These are phyloP conservation scores for Erysimum pusillum DNA, from an alignment of 441 rosid genomes.

Conservation along the genomic window DNA sequence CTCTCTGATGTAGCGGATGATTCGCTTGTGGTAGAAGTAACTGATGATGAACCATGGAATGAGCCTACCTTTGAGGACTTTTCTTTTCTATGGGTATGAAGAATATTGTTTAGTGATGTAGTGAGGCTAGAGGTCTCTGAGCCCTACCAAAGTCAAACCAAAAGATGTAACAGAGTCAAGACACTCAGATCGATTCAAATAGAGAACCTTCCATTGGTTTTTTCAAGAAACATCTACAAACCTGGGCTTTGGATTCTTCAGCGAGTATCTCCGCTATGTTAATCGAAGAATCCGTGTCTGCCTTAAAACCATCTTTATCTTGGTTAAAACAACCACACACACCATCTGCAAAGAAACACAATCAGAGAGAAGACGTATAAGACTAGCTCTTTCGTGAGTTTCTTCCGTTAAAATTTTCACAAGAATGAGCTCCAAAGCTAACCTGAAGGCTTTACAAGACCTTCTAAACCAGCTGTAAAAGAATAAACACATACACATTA, in stretches of 20 bases:
- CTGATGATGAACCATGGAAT: conserved; percentile 31
- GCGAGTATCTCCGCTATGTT: conserved; percentile 38
- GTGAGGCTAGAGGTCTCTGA: conserved; percentile 39
- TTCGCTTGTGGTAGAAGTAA: conserved; percentile 46
- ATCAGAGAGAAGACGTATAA: conserved; percentile 9
- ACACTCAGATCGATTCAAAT: not conserved
- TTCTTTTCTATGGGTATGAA: conserved; percentile 37
- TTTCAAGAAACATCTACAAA: not conserved
- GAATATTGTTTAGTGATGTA: conserved; percentile 37
- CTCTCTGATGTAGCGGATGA: conserved; percentile 45
- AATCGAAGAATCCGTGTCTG: conserved; percentile 36
- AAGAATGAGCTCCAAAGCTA: conserved; percentile 9
- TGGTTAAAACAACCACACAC: conserved; percentile 48
- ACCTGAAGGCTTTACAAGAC: conserved; percentile 43
- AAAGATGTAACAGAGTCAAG: conserved; percentile 19
- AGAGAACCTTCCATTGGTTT: conserved; percentile 4
- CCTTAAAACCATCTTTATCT: conserved; percentile 40
- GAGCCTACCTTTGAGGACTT: conserved; percentile 34
- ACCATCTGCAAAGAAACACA: conserved; percentile 39
- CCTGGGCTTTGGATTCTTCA: conserved; percentile 37
- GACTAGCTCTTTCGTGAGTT: conserved; percentile 22
- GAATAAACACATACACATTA: conserved; percentile 24
- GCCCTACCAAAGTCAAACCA: conserved; percentile 35
- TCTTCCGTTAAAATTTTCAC: not conserved
- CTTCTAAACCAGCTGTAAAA: conserved; percentile 24